These are phyloP conservation scores for Thinopyrum elongatum DNA, from an alignment of 176 grass and related monocot species.

Conservation along the genomic window DNA sequence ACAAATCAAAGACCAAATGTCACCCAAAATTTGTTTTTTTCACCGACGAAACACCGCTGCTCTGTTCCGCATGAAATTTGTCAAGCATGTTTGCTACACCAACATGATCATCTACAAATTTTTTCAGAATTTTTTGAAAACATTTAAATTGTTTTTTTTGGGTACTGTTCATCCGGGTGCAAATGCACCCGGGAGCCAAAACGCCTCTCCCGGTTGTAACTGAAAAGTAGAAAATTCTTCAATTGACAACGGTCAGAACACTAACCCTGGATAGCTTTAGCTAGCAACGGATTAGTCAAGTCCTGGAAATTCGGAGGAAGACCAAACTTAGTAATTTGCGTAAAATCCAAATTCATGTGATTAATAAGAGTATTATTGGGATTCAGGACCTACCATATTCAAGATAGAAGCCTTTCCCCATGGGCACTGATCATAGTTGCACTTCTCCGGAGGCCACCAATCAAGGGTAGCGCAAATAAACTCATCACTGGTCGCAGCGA, in stretches of 20 bases:
- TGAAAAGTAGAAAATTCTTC: constrained; percentile 8
- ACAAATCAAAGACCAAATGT: too few species aligned
- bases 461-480: constrained; percentile 91
- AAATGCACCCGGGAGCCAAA: too few species aligned
- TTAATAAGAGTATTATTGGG: not conserved
- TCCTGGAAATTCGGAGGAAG: constrained; percentile 47
- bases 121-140: too few species aligned
- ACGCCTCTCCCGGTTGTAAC: too few species aligned
- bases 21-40: too few species aligned
- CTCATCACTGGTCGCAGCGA: constrained; percentile 65
- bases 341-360: not conserved
- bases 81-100: too few species aligned
- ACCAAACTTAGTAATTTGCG: constrained; percentile 14
- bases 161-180: too few species aligned
- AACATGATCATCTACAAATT: too few species aligned
- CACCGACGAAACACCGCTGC: too few species aligned
- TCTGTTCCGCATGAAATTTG: too few species aligned
- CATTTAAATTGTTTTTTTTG: too few species aligned
- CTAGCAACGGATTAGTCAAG: constrained; percentile 69
- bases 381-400: constrained; percentile 61
- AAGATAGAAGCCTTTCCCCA: constrained; percentile 82
- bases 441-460: constrained; percentile 99
- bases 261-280: constrained; percentile 84
- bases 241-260: not conserved
- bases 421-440: constrained; percentile 91